A percentile compares a stretch with the other conserved stretches of the same genome.
phyloP scores from a whole-genome alignment of 805 yeast species.

The Candida insectorum region DNA sequence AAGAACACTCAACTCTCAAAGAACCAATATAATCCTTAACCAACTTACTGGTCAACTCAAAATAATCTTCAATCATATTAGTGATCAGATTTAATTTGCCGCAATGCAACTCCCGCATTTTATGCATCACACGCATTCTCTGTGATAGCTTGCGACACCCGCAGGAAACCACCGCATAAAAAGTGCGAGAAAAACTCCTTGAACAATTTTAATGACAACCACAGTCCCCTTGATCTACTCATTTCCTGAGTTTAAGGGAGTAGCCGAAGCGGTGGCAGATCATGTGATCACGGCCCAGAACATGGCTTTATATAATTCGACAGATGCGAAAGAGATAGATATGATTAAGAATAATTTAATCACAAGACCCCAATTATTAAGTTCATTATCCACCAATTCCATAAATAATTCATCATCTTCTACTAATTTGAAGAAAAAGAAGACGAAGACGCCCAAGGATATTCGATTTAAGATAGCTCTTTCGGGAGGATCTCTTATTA shows the following conservation, averaged over 20 bases:
- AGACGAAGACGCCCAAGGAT: slow-evolving; percentile 53
- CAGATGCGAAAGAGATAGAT: slow-evolving; percentile 32
- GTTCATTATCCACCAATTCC: slow-evolving; percentile 10
- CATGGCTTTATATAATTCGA: slow-evolving; percentile 49
- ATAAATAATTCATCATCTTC: slow-evolving; percentile 4
- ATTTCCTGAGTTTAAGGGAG: slow-evolving; percentile 83
- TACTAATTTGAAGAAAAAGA: slow-evolving; percentile 11
- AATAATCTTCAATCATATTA: slow-evolving; percentile 17
- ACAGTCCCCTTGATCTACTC: slow-evolving; percentile 93
- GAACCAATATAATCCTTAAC: slow-evolving; percentile 18
- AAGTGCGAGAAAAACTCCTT: not conserved
- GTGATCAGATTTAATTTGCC: not conserved
- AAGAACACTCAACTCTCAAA: too few relatives aligned
- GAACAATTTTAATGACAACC: slow-evolving; percentile 61
- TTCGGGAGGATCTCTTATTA: slow-evolving; percentile 88
- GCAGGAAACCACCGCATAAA: not conserved
- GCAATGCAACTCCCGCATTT: not conserved
- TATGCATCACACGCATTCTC: not conserved
- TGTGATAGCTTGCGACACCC: not conserved
- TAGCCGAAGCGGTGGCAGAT: slow-evolving; percentile 96
- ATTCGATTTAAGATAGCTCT: slow-evolving; percentile 85
- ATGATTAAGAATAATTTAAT: slow-evolving; percentile 24
- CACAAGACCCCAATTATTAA: slow-evolving; percentile 11
- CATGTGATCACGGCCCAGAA: slow-evolving; percentile 89
- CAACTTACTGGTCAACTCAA: slow-evolving; percentile 19